Percentiles rank a stretch among this genome's conserved stretches.
Evolutionary conservation across 2,329 filamentous ascomycete genomes (phyloP).

Genomic region (Microdochium trichocladiopsis): DNA sequence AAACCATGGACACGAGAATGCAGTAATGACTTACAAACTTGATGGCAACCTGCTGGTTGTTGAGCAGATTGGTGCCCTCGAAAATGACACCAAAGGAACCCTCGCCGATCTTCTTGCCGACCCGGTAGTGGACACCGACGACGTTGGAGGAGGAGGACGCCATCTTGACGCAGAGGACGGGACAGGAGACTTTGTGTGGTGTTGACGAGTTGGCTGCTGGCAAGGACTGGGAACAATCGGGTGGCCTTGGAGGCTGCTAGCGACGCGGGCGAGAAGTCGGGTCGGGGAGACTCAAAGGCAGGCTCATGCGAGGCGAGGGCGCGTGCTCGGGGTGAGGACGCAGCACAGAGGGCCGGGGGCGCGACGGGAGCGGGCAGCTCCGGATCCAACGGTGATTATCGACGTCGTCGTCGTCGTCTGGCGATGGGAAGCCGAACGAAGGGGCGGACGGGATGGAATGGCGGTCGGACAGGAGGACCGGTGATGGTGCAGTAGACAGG

Average conservation of each 20-base stretch:
- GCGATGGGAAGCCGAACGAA: not conserved
- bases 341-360: not conserved
- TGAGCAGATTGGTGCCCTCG: constrained; percentile 95
- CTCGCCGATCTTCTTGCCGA: constrained; percentile 99
- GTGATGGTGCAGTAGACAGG: not conserved
- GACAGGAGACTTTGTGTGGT: not conserved
- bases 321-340: not conserved
- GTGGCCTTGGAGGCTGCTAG: not conserved
- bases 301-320: not conserved
- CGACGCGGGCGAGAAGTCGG: not conserved
- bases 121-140: constrained; percentile 96
- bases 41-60: constrained; percentile 98
- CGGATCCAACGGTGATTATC: not conserved
- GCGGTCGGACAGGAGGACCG: not conserved
- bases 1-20: constrained; percentile 1
- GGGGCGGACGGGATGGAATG: not conserved
- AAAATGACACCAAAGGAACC: constrained; percentile 98
- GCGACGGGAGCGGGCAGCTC: not conserved
- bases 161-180: constrained; percentile 42
- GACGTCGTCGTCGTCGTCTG: not conserved
- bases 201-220: too few relatives aligned
- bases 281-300: not conserved
- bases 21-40: constrained; percentile 72
- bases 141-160: constrained; percentile 91
- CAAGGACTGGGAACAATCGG: not conserved